Evolutionary conservation across 768 basidiomycete species (phyloP).

Genomic region (Lactarius sanguifluus): DNA sequence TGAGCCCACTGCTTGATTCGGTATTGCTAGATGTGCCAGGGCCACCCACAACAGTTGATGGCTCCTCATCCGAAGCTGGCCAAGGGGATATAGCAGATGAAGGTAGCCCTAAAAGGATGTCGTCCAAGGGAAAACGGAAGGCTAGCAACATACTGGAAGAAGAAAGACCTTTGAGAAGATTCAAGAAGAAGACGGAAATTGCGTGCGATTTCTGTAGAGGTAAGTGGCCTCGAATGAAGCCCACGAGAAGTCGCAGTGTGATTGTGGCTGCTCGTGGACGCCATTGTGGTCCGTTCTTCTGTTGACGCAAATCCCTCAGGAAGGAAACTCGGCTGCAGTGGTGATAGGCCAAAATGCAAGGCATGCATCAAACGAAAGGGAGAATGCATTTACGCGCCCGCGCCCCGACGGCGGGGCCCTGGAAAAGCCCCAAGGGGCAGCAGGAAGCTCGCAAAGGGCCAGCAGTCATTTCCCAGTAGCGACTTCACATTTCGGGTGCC

Average conservation of each 20-base stretch:
- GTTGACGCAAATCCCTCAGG: slow-evolving; percentile 41
- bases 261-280: slow-evolving; percentile 24
- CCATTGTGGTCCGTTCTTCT: slow-evolving; percentile 17
- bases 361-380: slow-evolving; percentile 58
- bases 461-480: slow-evolving; percentile 7
- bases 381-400: slow-evolving; percentile 53
- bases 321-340: slow-evolving; percentile 76
- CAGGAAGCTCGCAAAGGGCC: slow-evolving; percentile 20
- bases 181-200: slow-evolving; percentile 51
- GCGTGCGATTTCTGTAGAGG: slow-evolving; percentile 82
- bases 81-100: slow-evolving; percentile 19
- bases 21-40: slow-evolving; percentile 16
- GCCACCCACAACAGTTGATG: slow-evolving; percentile 16
- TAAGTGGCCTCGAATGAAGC: slow-evolving; percentile 36
- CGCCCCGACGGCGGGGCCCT: slow-evolving; percentile 63
- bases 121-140: slow-evolving; percentile 21
- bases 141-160: slow-evolving; percentile 8
- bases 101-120: slow-evolving; percentile 13
- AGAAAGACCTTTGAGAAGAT: slow-evolving; percentile 24
- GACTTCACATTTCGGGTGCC: slow-evolving; percentile 15
- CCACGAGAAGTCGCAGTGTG: slow-evolving; percentile 11
- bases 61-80: slow-evolving; percentile 24
- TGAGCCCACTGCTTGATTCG: slow-evolving; percentile 20
- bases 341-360: slow-evolving; percentile 57
- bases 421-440: slow-evolving; percentile 70